phyloP scores from a whole-genome alignment of 1,139 yeast species.

The Hyphopichia khmerensis region DNA sequence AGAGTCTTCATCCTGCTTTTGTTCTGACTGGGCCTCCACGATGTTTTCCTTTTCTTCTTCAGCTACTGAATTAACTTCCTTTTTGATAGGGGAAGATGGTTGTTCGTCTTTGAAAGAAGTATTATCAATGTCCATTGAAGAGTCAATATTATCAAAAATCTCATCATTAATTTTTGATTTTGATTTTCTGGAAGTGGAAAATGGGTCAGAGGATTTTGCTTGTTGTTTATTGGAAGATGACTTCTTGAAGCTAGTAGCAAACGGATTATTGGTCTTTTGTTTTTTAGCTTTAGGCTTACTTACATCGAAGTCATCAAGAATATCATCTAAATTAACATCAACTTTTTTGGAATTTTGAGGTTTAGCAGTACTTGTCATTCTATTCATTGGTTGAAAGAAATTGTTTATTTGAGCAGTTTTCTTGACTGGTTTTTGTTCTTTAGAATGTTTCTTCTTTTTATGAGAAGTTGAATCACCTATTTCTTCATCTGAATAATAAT shows the following conservation, averaged over 20 bases:
- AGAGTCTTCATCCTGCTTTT: conserved; percentile 4
- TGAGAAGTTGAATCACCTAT: conserved; percentile 17
- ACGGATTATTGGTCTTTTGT: conserved; percentile 13
- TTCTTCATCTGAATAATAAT: conserved; percentile 48
- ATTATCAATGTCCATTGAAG: conserved; percentile 16
- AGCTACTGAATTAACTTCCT: conserved; percentile 12
- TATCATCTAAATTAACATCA: conserved; percentile 45
- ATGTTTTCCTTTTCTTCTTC: conserved; percentile 14
- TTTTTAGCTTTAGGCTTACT: conserved; percentile 17
- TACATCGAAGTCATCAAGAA: conserved; percentile 42
- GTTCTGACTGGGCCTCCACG: conserved; percentile 10
- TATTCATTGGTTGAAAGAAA: conserved; percentile 45
- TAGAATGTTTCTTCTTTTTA: conserved; percentile 25
- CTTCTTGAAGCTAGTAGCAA: conserved; percentile 10
- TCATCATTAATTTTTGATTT: not conserved
- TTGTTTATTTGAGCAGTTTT: conserved; percentile 52
- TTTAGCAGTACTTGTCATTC: conserved; percentile 13
- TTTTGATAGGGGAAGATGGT: conserved; percentile 34
- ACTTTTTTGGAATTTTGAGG: conserved; percentile 18
- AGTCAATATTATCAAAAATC: conserved; percentile 9
- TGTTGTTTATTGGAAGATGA: conserved; percentile 13
- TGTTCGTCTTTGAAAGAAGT: conserved; percentile 12
- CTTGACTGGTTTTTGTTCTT: conserved; percentile 37
- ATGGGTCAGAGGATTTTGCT: conserved; percentile 12
- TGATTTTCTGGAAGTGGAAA: conserved; percentile 3